Evolutionary conservation across 2,329 filamentous ascomycete species (phyloP), one percentile per base, ranked within the genome.

Genomic region (Diaporthe sp.): DNA sequence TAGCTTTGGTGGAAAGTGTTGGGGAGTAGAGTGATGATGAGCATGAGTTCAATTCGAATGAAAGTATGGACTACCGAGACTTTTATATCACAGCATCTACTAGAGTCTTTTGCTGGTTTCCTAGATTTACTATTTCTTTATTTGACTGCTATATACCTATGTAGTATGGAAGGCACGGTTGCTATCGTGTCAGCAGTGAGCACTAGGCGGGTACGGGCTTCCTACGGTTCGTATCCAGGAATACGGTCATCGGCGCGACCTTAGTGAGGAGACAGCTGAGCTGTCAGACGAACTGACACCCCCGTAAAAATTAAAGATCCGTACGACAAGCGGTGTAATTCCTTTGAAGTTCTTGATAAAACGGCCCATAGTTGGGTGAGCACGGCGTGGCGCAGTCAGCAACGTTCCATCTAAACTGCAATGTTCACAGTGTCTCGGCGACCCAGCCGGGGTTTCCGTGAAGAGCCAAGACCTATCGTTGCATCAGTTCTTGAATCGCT

Each of bases 151-250:
- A 67, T 22, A 22, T 1, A 49, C 46, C 46, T n/a, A 49, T 8
- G 46, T 42, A 61, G 22, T 42, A 61, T 19, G 22, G 34, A 46
- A 19, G 4, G 37, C 37, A 15, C 9, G 25, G 28, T 22, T 34
- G 17, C 61, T 22, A 34, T 49, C 19, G 15, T 42, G 58, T 67
- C 61, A 67, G 61, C 61, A 46, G 42, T 67, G 61, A 67, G 61
- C 61, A 49, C 61, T 67, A 67, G 28, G 42, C 61, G 28, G 61
- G 17, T 49, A 31, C 57, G 42, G 25, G 42, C 15, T 49, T 67
- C 61, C 61, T 49, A 34, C 61, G 42, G 17, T 19, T 67, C 61
- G 61, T 67, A 49, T 67, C 13, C 42, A 67, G 28, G 28, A 67
- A 67, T 67, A 67, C 61, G 61, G 44, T 34, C 44, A 49, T 49